Conservation (phyloP, 257 asterid species). For the Petrea volubilis region DNA sequence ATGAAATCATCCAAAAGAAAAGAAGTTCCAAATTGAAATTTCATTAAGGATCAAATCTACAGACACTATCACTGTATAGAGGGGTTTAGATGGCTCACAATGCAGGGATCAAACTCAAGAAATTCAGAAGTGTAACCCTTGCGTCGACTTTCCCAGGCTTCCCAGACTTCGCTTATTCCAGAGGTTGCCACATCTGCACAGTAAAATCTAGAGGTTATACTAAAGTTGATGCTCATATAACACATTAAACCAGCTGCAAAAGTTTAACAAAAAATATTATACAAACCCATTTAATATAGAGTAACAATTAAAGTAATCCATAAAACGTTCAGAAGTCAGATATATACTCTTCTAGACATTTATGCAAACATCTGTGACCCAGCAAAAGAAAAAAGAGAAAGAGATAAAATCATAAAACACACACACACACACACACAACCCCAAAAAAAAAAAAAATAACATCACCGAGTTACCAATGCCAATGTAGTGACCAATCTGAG, state of each 20-base stretch:
- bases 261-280: neutral
- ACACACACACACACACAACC: too few species aligned
- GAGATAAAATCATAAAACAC: neutral
- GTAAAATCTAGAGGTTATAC: neutral
- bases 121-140: conserved; percentile 89
- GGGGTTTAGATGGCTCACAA: conserved; percentile 50
- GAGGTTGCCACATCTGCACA: conserved; percentile 69
- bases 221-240: neutral
- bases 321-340: neutral
- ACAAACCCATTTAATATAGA: neutral
- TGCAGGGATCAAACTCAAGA: conserved; percentile 85
- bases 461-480: conserved; percentile 64
- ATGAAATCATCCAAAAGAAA: neutral
- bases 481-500: conserved; percentile 95
- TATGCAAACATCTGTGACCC: conserved; percentile 7
- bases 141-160: conserved; percentile 94
- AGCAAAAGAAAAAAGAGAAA: neutral
- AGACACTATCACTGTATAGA: conserved; percentile 6
- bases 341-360: neutral
- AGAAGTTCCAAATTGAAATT: neutral
- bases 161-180: conserved; percentile 74
- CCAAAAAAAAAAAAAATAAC: neutral
- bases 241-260: conserved; percentile 3
- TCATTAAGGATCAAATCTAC: neutral
- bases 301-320: neutral